phyloP scores from a whole-genome alignment of 2,329 filamentous ascomycete species.

The Chaetomium sp. region DNA sequence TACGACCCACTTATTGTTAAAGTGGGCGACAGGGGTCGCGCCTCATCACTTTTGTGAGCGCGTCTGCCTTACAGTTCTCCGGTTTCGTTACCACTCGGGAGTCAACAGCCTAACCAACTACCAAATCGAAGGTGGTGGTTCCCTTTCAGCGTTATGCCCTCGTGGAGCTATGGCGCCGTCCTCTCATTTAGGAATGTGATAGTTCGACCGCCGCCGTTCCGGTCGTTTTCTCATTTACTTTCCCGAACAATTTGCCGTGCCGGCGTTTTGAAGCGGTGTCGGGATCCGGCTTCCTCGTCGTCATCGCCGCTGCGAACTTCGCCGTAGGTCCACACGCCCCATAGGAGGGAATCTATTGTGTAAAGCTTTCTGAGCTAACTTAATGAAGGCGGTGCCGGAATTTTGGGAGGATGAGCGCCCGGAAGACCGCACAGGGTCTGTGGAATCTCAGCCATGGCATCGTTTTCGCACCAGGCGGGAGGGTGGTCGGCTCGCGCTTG shows the following conservation, averaged over 20 bases:
- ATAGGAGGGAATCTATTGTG: not conserved
- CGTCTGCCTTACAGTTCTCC: slow-evolving; percentile 12
- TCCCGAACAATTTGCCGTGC: not conserved
- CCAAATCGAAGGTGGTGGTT: not conserved
- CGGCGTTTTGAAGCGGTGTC: not conserved
- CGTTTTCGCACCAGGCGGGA: slow-evolving; percentile 28
- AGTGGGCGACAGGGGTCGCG: too few species aligned
- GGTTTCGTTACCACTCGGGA: not conserved
- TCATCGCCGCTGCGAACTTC: not conserved
- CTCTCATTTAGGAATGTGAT: slow-evolving; percentile 9
- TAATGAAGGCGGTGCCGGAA: not conserved
- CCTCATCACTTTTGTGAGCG: not conserved
- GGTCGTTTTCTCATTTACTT: slow-evolving; percentile 5
- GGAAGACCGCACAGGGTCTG: slow-evolving; percentile 16
- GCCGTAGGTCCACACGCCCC: not conserved
- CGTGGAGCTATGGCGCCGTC: slow-evolving; percentile 18
- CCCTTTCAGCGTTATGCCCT: slow-evolving; percentile 14
- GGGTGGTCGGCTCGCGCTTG: slow-evolving; percentile 23
- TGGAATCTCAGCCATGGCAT: slow-evolving; percentile 36
- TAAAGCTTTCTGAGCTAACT: not conserved
- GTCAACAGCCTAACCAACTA: too few species aligned
- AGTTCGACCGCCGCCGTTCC: not conserved
- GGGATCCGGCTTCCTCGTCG: not conserved
- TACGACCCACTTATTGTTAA: too few species aligned
- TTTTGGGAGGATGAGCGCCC: slow-evolving; percentile 14